A percentile compares a stretch with the other conserved stretches of the same genome.
Conservation (phyloP, 495 filamentous ascomycete genomes). For the Annulohypoxylon bovei region DNA sequence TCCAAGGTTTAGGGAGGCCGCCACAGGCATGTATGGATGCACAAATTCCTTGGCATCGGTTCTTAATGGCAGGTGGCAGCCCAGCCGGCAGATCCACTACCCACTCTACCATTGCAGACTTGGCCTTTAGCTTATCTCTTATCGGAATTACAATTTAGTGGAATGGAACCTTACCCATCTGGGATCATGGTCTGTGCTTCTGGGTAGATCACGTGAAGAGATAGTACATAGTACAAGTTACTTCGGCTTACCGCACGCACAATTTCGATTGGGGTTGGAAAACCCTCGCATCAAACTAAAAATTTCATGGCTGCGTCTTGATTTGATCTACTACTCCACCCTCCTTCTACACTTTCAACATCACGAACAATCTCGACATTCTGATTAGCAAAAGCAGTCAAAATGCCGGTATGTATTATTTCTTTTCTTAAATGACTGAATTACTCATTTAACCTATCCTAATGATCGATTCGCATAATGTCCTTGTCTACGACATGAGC, state of each 20-base stretch:
- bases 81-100: constrained; percentile 12
- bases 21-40: constrained; percentile 31
- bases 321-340: constrained; percentile 44
- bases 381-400: constrained; percentile 66
- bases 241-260: constrained; percentile 35
- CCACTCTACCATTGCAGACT: neutral
- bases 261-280: constrained; percentile 52
- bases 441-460: neutral
- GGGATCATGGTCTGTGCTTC: neutral
- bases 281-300: constrained; percentile 46
- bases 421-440: neutral
- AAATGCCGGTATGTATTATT: constrained; percentile 79
- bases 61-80: constrained; percentile 20
- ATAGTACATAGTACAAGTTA: neutral
- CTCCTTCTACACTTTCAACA: constrained; percentile 43
- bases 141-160: constrained; percentile 1
- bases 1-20: constrained; percentile 39
- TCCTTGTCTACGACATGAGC: constrained; percentile 1
- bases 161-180: neutral
- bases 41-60: constrained; percentile 37
- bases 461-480: neutral
- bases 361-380: constrained; percentile 53
- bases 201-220: constrained; percentile 33
- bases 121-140: constrained; percentile 19
- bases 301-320: constrained; percentile 35